A percentile compares a stretch with the other conserved stretches of the same genome.
Evolutionary conservation across 2,329 filamentous ascomycete species (phyloP).

Genomic region (Fusarium robinianum): DNA sequence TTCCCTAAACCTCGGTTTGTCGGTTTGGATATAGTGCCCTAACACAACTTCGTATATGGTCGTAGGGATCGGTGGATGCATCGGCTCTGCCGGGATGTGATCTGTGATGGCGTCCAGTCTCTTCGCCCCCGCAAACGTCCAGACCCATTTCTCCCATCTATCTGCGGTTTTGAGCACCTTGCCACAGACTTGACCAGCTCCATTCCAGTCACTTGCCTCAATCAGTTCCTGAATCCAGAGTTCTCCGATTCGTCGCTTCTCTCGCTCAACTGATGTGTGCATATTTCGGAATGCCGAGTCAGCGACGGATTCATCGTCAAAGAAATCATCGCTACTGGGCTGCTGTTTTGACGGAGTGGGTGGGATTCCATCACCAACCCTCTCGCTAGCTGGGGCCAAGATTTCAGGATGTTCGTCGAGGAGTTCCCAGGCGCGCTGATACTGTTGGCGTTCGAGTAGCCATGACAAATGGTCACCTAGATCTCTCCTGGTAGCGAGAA

Average conservation of each 20-base stretch:
- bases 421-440: conserved; percentile 85
- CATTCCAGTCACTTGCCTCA: conserved; percentile 71
- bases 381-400: conserved; percentile 50
- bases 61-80: conserved; percentile 77
- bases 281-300: conserved; percentile 62
- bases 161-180: conserved; percentile 79
- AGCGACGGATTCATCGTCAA: conserved; percentile 66
- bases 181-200: conserved; percentile 79
- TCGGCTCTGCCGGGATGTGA: conserved; percentile 76
- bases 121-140: conserved; percentile 83
- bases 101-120: conserved; percentile 89
- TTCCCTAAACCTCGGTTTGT: conserved; percentile 76
- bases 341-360: conserved; percentile 49
- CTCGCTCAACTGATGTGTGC: conserved; percentile 74
- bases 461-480: conserved; percentile 83
- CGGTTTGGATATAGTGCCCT: conserved; percentile 81
- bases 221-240: conserved; percentile 90
- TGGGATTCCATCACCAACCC: conserved; percentile 45
- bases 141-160: conserved; percentile 95
- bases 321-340: conserved; percentile 64
- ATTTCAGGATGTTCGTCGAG: conserved; percentile 86
- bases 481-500: conserved; percentile 88
- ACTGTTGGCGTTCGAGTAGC: conserved; percentile 80
- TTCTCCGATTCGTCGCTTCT: conserved; percentile 90
- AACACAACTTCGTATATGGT: conserved; percentile 88